Conservation (phyloP, 306 rosid species). For the Glycine tomentella region DNA sequence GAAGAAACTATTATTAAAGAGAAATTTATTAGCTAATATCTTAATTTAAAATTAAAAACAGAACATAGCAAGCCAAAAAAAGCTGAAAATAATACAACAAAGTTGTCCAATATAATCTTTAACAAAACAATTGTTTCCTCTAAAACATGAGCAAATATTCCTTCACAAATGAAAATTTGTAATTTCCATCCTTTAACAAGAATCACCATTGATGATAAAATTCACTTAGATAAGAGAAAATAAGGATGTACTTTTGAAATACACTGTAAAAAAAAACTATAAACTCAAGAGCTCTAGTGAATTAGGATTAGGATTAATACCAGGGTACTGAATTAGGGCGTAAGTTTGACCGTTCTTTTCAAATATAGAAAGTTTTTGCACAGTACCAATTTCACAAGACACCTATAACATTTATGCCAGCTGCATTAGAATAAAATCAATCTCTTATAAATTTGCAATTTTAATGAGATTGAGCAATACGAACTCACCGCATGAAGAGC, state of each 20-base stretch:
- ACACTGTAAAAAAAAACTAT: not conserved
- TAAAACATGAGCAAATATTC: too few species aligned
- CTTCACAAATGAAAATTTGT: too few species aligned
- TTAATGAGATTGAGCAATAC: not conserved
- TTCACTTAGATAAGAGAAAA: not conserved
- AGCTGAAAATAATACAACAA: too few species aligned
- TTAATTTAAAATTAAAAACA: too few species aligned
- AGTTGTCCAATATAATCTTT: too few species aligned
- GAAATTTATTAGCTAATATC: too few species aligned
- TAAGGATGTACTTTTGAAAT: not conserved
- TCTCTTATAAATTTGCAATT: constrained; percentile 29
- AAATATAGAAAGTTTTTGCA: constrained; percentile 88
- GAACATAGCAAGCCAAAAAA: too few species aligned
- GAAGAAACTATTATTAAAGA: too few species aligned
- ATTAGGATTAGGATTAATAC: constrained; percentile 54
- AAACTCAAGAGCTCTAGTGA: not conserved
- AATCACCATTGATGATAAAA: not conserved
- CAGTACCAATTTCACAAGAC: constrained; percentile 76
- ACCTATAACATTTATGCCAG: constrained; percentile 55
- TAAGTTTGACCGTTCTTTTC: constrained; percentile 92
- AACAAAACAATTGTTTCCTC: too few species aligned
- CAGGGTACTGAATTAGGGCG: constrained; percentile 84
- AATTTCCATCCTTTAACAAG: constrained; percentile 3
- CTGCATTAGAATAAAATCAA: constrained; percentile 9
- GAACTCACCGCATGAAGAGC: constrained; percentile 74